phyloP scores from a whole-genome alignment of 257 asterid genomes.

The Salvia splendens region DNA sequence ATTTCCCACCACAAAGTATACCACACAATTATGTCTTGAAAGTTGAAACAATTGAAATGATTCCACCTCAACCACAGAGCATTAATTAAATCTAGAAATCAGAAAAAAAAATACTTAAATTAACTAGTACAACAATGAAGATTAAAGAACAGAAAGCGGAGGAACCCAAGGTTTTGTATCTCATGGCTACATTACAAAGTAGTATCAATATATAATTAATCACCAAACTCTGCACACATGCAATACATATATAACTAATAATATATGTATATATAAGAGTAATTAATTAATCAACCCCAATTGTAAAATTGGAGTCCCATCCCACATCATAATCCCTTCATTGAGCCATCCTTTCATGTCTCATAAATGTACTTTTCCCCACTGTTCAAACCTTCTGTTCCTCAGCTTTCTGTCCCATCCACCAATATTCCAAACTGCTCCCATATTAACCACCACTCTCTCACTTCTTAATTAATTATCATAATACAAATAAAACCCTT shows the following conservation, averaged over 20 bases:
- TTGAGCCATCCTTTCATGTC: constrained; percentile 66
- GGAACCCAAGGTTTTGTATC: constrained; percentile 40
- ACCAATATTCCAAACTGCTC: constrained; percentile 55
- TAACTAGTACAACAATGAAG: background rate
- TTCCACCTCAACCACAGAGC: too few relatives aligned
- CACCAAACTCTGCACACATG: too few relatives aligned
- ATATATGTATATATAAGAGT: too few relatives aligned
- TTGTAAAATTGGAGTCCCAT: constrained; percentile 48
- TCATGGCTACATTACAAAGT: constrained; percentile 3
- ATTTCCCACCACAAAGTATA: too few relatives aligned
- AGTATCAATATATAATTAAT: too few relatives aligned
- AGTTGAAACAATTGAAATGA: too few relatives aligned
- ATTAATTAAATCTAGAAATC: too few relatives aligned
- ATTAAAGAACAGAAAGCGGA: constrained; percentile 44
- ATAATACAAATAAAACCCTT: background rate
- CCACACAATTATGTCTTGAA: too few relatives aligned
- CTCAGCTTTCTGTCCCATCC: constrained; percentile 89
- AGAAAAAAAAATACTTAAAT: background rate
- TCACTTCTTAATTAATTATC: background rate
- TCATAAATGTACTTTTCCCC: constrained; percentile 40
- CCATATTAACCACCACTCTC: constrained; percentile 40
- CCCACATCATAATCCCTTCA: constrained; percentile 51
- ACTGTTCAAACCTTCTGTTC: constrained; percentile 81
- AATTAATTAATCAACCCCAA: constrained; percentile 38
- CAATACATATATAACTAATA: too few relatives aligned